Evolutionary conservation across 164 flowering plant genomes (phyloP).

Genomic region (Vitis labrusca): DNA sequence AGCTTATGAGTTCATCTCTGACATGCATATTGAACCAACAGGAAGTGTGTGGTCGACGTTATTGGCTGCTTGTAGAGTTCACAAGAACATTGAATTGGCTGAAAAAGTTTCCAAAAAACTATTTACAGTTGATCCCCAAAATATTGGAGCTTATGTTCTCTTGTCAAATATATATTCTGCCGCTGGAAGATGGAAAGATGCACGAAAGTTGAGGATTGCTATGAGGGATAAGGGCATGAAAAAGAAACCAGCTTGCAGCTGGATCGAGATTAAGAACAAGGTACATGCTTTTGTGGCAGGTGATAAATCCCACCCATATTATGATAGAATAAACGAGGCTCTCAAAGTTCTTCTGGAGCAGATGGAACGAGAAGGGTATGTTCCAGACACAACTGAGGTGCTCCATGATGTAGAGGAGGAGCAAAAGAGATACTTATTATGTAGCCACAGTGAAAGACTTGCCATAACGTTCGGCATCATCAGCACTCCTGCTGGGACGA

Average conservation of each 20-base stretch:
- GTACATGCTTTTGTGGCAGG: slow-evolving; percentile 71
- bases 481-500: slow-evolving; percentile 61
- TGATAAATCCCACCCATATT: slow-evolving; percentile 67
- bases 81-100: slow-evolving; percentile 67
- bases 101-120: slow-evolving; percentile 62
- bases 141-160: slow-evolving; percentile 66
- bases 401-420: slow-evolving; percentile 80
- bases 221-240: slow-evolving; percentile 63
- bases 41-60: slow-evolving; percentile 73
- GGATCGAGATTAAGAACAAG: slow-evolving; percentile 70
- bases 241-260: slow-evolving; percentile 82
- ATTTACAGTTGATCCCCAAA: slow-evolving; percentile 55
- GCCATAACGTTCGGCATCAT: slow-evolving; percentile 74
- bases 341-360: slow-evolving; percentile 46
- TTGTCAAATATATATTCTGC: slow-evolving; percentile 70
- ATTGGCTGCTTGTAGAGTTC: slow-evolving; percentile 74
- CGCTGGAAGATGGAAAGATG: slow-evolving; percentile 71
- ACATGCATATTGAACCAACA: slow-evolving; percentile 47
- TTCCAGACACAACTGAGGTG: slow-evolving; percentile 60
- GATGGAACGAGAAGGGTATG: slow-evolving; percentile 78
- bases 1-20: slow-evolving; percentile 60
- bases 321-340: slow-evolving; percentile 48
- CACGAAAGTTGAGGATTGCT: slow-evolving; percentile 45
- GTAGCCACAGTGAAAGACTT: slow-evolving; percentile 59
- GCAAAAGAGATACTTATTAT: slow-evolving; percentile 54